Evolutionary conservation across 495 filamentous ascomycete species (phyloP).

Genomic region (Hyaloscypha variabilis): DNA sequence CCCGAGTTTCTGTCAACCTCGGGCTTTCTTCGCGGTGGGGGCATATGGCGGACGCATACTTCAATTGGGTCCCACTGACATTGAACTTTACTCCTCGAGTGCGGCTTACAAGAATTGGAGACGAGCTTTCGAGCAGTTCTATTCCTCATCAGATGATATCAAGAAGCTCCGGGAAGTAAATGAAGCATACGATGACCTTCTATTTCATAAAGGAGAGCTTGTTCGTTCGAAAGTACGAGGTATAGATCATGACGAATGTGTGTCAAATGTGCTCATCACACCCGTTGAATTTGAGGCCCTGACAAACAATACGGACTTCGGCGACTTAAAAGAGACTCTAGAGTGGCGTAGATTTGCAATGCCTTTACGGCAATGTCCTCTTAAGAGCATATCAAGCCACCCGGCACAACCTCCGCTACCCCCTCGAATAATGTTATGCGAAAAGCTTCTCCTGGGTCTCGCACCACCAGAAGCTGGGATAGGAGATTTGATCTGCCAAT

Average conservation of each 20-base stretch:
- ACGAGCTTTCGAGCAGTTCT: not conserved
- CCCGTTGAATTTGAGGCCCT: no score
- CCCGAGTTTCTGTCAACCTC: not conserved
- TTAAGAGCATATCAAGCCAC: not conserved
- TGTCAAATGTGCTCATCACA: no score
- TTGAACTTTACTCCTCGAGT: constrained; percentile 1
- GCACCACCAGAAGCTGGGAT: not conserved
- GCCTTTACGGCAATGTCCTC: no score
- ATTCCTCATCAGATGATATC: not conserved
- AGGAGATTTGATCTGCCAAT: not conserved
- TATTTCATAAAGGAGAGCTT: not conserved
- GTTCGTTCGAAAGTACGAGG: no score
- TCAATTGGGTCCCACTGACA: constrained; percentile 8
- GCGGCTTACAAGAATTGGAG: constrained; percentile 2
- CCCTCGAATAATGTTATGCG: not conserved
- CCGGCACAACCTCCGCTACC: not conserved
- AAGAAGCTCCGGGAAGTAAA: constrained; percentile 5
- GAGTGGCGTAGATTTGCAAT: no score
- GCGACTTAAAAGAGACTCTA: no score
- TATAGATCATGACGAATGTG: not conserved
- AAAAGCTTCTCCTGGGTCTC: not conserved
- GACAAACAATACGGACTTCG: no score
- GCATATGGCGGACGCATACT: not conserved
- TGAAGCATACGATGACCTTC: not conserved
- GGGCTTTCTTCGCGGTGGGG: not conserved